Base-by-base conservation (phyloP, 2,329 filamentous ascomycete species). In the Microsporum canis region DNA sequence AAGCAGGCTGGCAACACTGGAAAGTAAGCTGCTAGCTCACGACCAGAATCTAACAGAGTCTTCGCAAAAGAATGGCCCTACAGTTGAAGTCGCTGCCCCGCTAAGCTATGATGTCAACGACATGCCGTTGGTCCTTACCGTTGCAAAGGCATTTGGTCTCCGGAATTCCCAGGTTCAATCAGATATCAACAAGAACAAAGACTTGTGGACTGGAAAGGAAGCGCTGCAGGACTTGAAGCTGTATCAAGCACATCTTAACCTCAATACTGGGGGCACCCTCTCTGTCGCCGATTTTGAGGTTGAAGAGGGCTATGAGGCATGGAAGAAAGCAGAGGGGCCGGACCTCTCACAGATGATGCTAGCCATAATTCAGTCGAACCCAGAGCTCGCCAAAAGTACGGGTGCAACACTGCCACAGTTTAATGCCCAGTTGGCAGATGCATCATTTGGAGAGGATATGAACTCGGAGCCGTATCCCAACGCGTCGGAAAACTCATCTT, bases 281-380 rank as follows among this genome's bases (percentile, higher is more conserved):
- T 84, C 86, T 61, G 87, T 83, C 66, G 85, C 91, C 56, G 92
- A 99, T 72, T 99, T 99, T 73, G 90, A 96, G 63, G 76, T 88
- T 17, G 90, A 96, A 61, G 91, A 95, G 63, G 87, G 88, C 2
- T 99, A 91, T 71, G 85, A 91, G 65, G 79, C 84, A 49, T 99
- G 94, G 94, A 95, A 91, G 73, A 92, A 89, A 71, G 83, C 85
- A n/a, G 94, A 99, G 72, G 83, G 83, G 2, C 87, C 88, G 10
- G 89, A 95, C 67, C 78, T 99, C 47, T 94, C 91, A 4, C 88
- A 94, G 67, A 91, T 97, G 84, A 94, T 99, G 80, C 80, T 95
- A 68, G 88, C 91, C 41, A 89, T 99, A 65, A 79, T 97, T 45
- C 90, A 88, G 63, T 88, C 88, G 4, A 90, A 89, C 67, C 92